phyloP scores from a whole-genome alignment of 169 alveolate species.

The Cryptosporidium sp. region DNA sequence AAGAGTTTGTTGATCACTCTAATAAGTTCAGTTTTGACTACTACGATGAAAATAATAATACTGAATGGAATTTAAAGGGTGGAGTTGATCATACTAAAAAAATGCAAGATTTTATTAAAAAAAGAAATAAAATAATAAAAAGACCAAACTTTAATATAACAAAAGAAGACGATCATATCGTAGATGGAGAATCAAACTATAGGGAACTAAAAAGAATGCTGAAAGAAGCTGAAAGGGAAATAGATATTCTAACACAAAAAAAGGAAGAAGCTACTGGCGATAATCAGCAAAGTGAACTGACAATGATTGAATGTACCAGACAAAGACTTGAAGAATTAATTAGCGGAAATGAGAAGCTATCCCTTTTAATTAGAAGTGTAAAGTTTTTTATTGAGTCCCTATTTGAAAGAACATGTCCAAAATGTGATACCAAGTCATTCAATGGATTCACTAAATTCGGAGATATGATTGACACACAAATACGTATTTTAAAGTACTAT shows the following conservation, averaged over 20 bases:
- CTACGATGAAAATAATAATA: background rate
- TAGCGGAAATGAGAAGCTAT: background rate
- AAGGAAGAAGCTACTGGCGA: background rate
- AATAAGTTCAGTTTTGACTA: constrained; percentile 20
- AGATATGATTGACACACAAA: constrained; percentile 42
- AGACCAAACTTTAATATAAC: constrained; percentile 34
- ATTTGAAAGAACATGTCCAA: constrained; percentile 40
- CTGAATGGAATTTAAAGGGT: background rate
- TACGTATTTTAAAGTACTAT: constrained; percentile 17
- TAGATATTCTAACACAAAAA: background rate
- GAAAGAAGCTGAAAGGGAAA: background rate
- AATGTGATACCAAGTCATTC: constrained; percentile 5
- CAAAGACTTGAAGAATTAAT: background rate
- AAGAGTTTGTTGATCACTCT: constrained; percentile 60
- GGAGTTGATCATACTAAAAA: background rate
- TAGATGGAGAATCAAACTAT: constrained; percentile 1
- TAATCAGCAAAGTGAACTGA: background rate
- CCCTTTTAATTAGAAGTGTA: constrained; percentile 16
- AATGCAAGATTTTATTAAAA: background rate
- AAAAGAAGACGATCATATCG: background rate
- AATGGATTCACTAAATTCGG: constrained; percentile 27
- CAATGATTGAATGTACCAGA: background rate
- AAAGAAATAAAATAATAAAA: background rate
- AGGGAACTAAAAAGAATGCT: constrained; percentile 14
- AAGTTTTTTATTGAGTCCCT: constrained; percentile 37